A percentile compares a stretch with the other conserved stretches of the same genome.
Conservation (phyloP, 2,329 filamentous ascomycete genomes). For the Fusarium caatingaense region DNA sequence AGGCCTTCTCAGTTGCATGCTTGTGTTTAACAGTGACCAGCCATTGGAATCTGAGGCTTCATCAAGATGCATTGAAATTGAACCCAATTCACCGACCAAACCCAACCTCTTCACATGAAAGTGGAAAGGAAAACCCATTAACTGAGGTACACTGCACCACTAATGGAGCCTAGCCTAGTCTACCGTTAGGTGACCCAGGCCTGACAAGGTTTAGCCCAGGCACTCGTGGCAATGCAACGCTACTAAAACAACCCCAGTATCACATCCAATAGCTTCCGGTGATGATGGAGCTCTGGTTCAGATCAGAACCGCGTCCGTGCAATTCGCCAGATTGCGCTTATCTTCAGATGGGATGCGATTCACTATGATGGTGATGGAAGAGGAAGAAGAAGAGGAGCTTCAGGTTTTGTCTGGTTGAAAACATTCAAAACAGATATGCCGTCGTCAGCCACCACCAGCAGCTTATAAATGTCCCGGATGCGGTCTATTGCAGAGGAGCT, state of each 20-base stretch:
- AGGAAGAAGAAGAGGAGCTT: not conserved
- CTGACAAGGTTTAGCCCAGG: conserved; percentile 31
- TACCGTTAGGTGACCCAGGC: conserved; percentile 15
- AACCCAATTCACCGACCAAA: conserved; percentile 16
- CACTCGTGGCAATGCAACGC: conserved; percentile 37
- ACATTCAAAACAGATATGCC: not conserved
- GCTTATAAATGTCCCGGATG: conserved; percentile 24
- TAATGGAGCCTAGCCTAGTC: not conserved
- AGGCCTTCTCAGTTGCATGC: not conserved
- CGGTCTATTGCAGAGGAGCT: conserved; percentile 26
- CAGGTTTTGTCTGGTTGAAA: not conserved
- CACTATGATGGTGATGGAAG: not conserved
- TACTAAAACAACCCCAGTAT: conserved; percentile 34
- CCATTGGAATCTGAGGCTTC: not conserved
- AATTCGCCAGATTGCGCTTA: conserved; percentile 10
- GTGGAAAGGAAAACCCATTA: not conserved
- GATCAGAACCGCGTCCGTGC: conserved; percentile 2
- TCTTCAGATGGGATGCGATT: not conserved
- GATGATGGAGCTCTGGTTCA: conserved; percentile 14
- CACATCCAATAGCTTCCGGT: conserved; percentile 30
- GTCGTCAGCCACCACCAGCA: conserved; percentile 7
- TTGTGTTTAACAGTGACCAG: not conserved
- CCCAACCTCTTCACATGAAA: conserved; percentile 8
- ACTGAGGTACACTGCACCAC: not conserved
- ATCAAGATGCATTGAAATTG: not conserved